Evolutionary conservation across 192 early-diverging fungal genomes (phyloP).

Genomic region (Coemansia sp.): DNA sequence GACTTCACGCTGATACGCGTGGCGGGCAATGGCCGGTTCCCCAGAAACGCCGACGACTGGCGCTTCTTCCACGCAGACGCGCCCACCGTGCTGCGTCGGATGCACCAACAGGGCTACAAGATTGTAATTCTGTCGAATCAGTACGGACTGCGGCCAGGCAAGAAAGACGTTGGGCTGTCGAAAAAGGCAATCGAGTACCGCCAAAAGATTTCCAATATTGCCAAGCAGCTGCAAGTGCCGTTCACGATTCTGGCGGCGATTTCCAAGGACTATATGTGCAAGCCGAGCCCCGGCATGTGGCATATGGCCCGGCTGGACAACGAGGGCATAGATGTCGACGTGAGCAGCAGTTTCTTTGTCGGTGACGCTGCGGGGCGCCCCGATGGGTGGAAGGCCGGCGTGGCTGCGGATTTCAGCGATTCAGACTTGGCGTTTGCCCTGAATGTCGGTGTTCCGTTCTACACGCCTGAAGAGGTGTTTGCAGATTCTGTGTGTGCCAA

Average conservation of each 20-base stretch:
- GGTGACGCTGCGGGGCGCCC: conserved; percentile 93
- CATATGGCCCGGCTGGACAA: conserved; percentile 33
- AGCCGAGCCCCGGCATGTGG: conserved; percentile 51
- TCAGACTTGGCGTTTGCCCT: conserved; percentile 83
- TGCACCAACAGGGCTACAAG: conserved; percentile 64
- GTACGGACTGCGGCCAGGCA: conserved; percentile 15
- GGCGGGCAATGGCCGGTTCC: conserved; percentile 58
- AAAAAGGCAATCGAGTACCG: conserved; percentile 34
- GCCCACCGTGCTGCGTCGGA: conserved; percentile 56
- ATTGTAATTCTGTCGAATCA: conserved; percentile 41
- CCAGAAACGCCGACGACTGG: conserved; percentile 82
- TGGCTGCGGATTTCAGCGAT: conserved; percentile 75
- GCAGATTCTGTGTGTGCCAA: conserved; percentile 45
- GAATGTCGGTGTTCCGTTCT: conserved; percentile 70
- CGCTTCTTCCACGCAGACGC: conserved; percentile 60
- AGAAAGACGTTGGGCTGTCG: conserved; percentile 15
- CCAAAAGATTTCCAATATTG: conserved; percentile 70
- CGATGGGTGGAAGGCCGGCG: conserved; percentile 58
- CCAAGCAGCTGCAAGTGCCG: conserved; percentile 72
- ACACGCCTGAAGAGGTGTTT: conserved; percentile 82
- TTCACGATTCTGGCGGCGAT: conserved; percentile 71
- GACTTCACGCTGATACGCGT: conserved; percentile 76
- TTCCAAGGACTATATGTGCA: conserved; percentile 58
- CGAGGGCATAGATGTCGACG: conserved; percentile 49
- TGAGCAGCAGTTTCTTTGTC: conserved; percentile 69